Evolutionary conservation across 768 basidiomycete species (phyloP).

Genomic region (Roridomyces roridus): DNA sequence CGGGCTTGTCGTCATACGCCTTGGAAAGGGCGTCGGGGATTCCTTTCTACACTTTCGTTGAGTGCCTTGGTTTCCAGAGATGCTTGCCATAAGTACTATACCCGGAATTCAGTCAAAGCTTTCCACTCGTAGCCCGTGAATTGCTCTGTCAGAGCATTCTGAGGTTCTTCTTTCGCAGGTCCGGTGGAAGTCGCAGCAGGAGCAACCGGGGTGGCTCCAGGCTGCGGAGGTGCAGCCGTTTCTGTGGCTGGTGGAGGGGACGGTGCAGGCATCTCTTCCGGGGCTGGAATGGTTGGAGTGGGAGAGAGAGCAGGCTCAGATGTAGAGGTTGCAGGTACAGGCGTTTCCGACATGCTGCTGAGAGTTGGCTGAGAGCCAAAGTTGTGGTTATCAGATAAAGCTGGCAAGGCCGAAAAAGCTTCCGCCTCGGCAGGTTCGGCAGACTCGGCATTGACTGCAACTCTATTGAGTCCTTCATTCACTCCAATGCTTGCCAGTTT

Average conservation of each 20-base stretch:
- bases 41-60: constrained; percentile 43
- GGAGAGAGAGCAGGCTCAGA: constrained; percentile 1
- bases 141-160: constrained; percentile 70
- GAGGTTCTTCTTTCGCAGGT: constrained; percentile 52
- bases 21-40: constrained; percentile 21
- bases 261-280: constrained; percentile 20
- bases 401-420: background rate
- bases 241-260: constrained; percentile 17
- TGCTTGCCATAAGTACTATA: constrained; percentile 37
- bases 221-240: constrained; percentile 17
- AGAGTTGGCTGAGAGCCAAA: background rate
- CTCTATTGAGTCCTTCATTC: too few species aligned
- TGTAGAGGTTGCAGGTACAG: constrained; percentile 4
- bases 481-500: too few species aligned
- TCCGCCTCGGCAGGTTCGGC: background rate
- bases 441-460: too few species aligned
- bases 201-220: constrained; percentile 18
- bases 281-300: constrained; percentile 9
- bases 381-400: too few species aligned
- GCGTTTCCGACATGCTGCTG: constrained; percentile 21
- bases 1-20: constrained; percentile 64
- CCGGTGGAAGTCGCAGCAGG: constrained; percentile 18
- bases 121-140: constrained; percentile 79
- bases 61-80: background rate
- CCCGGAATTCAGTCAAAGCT: constrained; percentile 72